phyloP scores from a whole-genome alignment of 495 filamentous ascomycete species.

The Podospora pseudocomata region DNA sequence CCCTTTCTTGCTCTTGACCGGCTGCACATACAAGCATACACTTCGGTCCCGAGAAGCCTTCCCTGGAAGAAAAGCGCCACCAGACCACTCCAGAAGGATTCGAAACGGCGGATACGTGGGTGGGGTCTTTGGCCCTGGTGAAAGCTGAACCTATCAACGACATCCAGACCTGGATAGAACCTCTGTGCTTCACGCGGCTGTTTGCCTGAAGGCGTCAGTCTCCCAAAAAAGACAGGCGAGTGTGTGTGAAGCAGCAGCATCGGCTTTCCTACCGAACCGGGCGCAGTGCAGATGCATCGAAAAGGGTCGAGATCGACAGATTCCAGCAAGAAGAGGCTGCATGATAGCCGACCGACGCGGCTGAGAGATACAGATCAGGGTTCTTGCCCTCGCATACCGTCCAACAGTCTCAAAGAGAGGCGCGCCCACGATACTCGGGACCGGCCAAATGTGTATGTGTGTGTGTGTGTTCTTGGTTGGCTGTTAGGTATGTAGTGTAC shows the following conservation, averaged over 20 bases:
- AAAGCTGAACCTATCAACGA: not conserved
- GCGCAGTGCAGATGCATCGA: not conserved
- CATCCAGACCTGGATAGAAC: no score
- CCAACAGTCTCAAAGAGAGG: not conserved
- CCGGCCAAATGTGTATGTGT: not conserved
- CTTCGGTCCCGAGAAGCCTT: not conserved
- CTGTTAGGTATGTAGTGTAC: not conserved
- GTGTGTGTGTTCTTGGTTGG: not conserved
- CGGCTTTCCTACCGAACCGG: not conserved
- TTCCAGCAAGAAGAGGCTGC: not conserved
- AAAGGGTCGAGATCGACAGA: not conserved
- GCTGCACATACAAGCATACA: not conserved
- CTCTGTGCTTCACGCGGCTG: not conserved
- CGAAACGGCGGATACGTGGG: not conserved
- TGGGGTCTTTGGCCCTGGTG: not conserved
- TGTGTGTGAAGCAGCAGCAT: not conserved
- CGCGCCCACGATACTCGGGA: not conserved
- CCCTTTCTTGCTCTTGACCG: not conserved
- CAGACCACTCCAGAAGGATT: not conserved
- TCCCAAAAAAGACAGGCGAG: not conserved
- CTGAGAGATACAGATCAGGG: not conserved
- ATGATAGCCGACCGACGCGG: not conserved
- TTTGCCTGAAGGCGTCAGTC: not conserved
- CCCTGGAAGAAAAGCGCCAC: not conserved
- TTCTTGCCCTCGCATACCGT: not conserved